Evolutionary conservation across 2,329 filamentous ascomycete genomes (phyloP).

Genomic region (Sporothrix protearum): DNA sequence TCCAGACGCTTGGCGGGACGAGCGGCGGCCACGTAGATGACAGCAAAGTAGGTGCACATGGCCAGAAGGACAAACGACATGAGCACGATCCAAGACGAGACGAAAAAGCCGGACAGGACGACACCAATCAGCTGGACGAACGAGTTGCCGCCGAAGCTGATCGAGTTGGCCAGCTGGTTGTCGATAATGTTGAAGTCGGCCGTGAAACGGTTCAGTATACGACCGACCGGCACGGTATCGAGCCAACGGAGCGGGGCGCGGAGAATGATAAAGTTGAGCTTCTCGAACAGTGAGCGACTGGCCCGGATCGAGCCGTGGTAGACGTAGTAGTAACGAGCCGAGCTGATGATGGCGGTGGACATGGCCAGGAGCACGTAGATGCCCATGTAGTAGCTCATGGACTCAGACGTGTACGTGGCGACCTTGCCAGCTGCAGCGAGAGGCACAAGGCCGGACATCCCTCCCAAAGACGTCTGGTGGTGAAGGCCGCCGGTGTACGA

Average conservation of each 20-base stretch:
- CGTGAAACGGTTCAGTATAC: conserved; percentile 74
- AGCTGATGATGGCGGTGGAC: conserved; percentile 55
- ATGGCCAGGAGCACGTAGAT: conserved; percentile 63
- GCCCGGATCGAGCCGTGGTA: conserved; percentile 64
- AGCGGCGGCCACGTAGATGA: conserved; percentile 64
- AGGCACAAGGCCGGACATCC: conserved; percentile 21
- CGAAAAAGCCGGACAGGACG: conserved; percentile 62
- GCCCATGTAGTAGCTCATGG: conserved; percentile 61
- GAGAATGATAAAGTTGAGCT: conserved; percentile 63
- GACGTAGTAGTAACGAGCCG: conserved; percentile 59
- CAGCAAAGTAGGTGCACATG: conserved; percentile 56
- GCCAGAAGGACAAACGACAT: conserved; percentile 57
- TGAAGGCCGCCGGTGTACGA: conserved; percentile 47
- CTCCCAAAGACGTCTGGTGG: conserved; percentile 42
- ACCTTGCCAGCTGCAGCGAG: background rate
- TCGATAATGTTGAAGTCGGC: conserved; percentile 74
- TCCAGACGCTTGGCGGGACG: conserved; percentile 74
- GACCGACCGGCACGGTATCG: conserved; percentile 73
- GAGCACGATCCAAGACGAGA: conserved; percentile 63
- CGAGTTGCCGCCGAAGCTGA: conserved; percentile 59
- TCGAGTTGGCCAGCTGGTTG: conserved; percentile 59
- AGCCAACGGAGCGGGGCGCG: conserved; percentile 74
- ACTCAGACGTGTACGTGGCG: conserved; percentile 31
- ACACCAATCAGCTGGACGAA: conserved; percentile 62
- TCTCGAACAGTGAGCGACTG: conserved; percentile 64